Conservation (phyloP, 331 rosid genomes). For the Ulmus americana region DNA sequence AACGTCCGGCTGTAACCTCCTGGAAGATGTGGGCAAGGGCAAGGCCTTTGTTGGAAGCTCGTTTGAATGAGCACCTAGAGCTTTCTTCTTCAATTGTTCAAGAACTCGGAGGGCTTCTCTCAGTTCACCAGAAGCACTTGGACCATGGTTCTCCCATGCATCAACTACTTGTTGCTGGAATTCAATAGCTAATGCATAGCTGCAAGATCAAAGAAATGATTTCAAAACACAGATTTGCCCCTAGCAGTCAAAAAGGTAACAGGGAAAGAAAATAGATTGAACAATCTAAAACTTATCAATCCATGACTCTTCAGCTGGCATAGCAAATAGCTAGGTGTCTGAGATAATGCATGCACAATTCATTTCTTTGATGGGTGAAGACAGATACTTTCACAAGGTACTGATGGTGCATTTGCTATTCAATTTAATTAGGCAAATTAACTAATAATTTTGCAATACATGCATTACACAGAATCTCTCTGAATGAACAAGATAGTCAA, state of each 20-base stretch:
- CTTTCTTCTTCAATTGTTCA: conserved; percentile 54
- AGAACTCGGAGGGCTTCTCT: conserved; percentile 62
- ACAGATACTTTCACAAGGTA: not conserved
- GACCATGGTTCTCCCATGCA: conserved; percentile 94
- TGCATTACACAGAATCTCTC: no score
- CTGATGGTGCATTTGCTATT: not conserved
- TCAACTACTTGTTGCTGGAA: conserved; percentile 78
- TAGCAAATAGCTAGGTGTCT: not conserved
- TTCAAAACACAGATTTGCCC: not conserved
- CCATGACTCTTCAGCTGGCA: not conserved
- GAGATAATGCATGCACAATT: not conserved
- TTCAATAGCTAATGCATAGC: conserved; percentile 68
- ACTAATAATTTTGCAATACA: no score
- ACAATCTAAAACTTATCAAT: not conserved
- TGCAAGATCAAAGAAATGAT: conserved; percentile 37
- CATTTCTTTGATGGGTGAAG: not conserved
- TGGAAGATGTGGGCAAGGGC: conserved; percentile 46
- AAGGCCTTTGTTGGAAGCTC: conserved; percentile 49
- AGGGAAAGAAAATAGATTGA: conserved; percentile 1
- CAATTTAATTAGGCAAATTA: not conserved
- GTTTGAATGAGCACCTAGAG: conserved; percentile 37
- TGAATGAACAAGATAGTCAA: no score
- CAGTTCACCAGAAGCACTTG: conserved; percentile 66
- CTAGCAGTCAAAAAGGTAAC: not conserved
- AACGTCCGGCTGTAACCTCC: conserved; percentile 25